These are phyloP conservation scores for Candida pseudoviswanathii DNA, from an alignment of 1,139 yeast genomes.

Conservation along the genomic window DNA sequence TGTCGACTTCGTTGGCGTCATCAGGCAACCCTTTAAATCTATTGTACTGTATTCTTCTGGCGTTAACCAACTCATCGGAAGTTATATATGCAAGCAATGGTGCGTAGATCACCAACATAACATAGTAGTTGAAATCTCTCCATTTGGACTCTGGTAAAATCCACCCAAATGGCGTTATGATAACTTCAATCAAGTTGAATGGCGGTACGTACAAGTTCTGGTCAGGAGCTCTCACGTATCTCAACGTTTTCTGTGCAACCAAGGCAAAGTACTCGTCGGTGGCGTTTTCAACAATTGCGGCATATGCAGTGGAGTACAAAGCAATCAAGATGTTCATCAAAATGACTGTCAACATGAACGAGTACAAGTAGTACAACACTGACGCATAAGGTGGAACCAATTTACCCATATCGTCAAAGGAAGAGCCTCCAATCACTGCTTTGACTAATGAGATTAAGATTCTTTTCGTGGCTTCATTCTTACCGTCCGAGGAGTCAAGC, in stretches of 20 bases:
- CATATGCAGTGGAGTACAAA: conserved; percentile 80
- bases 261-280: conserved; percentile 73
- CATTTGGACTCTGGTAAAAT: conserved; percentile 28
- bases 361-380: conserved; percentile 71
- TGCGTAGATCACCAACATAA: conserved; percentile 67
- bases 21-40: conserved; percentile 66
- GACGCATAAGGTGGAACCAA: conserved; percentile 87
- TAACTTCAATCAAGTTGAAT: conserved; percentile 68
- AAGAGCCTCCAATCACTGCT: conserved; percentile 73
- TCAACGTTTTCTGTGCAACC: conserved; percentile 79
- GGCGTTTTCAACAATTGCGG: conserved; percentile 79
- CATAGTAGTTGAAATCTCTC: conserved; percentile 44
- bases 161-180: conserved; percentile 41
- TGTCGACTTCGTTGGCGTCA: conserved; percentile 75
- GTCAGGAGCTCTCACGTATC: conserved; percentile 88
- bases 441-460: conserved; percentile 67
- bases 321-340: conserved; percentile 83
- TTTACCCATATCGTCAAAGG: conserved; percentile 66
- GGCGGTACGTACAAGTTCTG: conserved; percentile 87
- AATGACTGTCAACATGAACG: conserved; percentile 72
- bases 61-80: conserved; percentile 61
- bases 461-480: conserved; percentile 67
- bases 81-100: conserved; percentile 69
- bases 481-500: conserved; percentile 85
- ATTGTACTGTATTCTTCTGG: conserved; percentile 73